Percentiles rank a stretch among this genome's conserved stretches.
These are phyloP conservation scores for Cercospora sp. DNA, from an alignment of 2,329 filamentous ascomycete genomes.

Conservation along the genomic window DNA sequence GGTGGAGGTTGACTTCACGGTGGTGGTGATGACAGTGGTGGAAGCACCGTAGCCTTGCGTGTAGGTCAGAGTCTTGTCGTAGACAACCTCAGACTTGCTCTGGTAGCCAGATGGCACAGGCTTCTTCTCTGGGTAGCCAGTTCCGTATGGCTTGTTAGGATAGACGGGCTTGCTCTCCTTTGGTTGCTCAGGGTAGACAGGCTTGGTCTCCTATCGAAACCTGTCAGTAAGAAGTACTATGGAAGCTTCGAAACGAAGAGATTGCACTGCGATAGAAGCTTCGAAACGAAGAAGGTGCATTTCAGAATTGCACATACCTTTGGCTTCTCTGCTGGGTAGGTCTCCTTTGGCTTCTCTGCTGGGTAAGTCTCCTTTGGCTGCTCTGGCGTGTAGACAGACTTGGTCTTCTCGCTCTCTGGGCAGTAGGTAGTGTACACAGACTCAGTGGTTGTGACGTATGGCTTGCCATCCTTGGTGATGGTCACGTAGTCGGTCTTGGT, in stretches of 20 bases:
- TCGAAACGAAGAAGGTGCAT: no score
- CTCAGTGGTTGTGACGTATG: constrained; percentile 25
- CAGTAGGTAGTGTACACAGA: constrained; percentile 32
- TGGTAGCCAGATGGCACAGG: constrained; percentile 25
- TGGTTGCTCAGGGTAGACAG: not conserved
- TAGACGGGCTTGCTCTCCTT: not conserved
- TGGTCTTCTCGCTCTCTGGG: constrained; percentile 24
- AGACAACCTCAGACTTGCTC: constrained; percentile 32
- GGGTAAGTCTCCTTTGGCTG: not conserved
- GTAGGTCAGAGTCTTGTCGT: constrained; percentile 40
- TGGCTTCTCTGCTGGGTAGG: not conserved
- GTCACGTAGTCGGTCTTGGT: constrained; percentile 28
- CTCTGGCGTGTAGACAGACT: constrained; percentile 14
- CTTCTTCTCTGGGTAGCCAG: constrained; percentile 26
- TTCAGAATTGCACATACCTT: not conserved
- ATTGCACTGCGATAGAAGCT: no score
- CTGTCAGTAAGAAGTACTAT: not conserved
- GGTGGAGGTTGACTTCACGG: constrained; percentile 40
- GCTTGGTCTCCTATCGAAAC: not conserved
- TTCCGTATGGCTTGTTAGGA: constrained; percentile 7
- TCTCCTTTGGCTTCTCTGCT: not conserved
- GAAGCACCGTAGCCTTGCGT: constrained; percentile 40
- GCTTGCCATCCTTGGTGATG: constrained; percentile 21
- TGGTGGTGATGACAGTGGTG: constrained; percentile 39
- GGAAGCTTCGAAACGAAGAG: no score